Base-by-base conservation (phyloP, 768 basidiomycete genomes). In the Xerocomellus chrysenteron region DNA sequence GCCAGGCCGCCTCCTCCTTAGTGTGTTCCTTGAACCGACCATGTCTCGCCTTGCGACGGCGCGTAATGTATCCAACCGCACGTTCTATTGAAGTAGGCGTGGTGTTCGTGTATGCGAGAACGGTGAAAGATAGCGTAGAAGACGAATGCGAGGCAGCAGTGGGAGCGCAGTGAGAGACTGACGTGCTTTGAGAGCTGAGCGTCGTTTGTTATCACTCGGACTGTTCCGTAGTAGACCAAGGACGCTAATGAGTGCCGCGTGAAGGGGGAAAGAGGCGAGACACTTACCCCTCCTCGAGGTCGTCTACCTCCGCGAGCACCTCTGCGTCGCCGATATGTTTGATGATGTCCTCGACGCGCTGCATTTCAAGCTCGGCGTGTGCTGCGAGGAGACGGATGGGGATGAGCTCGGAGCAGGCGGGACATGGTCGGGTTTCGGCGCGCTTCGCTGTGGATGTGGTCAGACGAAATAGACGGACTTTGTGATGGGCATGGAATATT, bases 361-460 rank as follows among this genome's bases (percentile, higher is more conserved):
- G 79, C 36, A 79, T 73, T 69, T 93, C 90, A 28, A 92, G 76
- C 41, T 77, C 78, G 4, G 80, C 78, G 62, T 92, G 91, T 54
- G 74, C 77, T 3, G 76, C 76, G 16, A 92, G 76, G n/a, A 92
- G 77, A 13, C 90, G 84, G 24, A 90, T 65, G 14, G 90, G 90
- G 41, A 93, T 87, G 39, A 68, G 68, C 67, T 92, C 90, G 14
- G 78, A 74, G 71, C 90, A 93, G 40, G 87, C 82, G 2, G 90
- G 91, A 65, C 90, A 93, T 55, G 76, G 75, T 55, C 84, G 78
- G 3, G 88, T 92, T 66, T 91, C 89, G 17, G 86, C 89, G 43
- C 86, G 82, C 68, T 84, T 88, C 4, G 78, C 88, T 90, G 55
- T 49, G 50, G 28, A 30, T n/a, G 14, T 40, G 49, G 48, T 57